phyloP scores from a whole-genome alignment of 805 yeast species.

The Candida patagonica region DNA sequence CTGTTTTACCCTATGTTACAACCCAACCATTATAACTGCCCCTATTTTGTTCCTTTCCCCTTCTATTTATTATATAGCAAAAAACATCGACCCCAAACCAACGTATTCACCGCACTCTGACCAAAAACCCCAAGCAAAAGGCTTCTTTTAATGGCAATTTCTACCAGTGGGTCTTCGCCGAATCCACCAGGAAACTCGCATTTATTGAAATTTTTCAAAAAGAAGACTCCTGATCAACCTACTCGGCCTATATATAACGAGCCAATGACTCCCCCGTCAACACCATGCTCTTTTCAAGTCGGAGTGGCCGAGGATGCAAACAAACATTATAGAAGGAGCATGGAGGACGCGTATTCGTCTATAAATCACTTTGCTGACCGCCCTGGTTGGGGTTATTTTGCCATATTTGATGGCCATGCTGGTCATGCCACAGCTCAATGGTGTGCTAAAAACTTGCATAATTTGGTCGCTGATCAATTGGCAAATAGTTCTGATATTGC shows the following conservation, averaged over 20 bases:
- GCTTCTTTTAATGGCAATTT: too few species aligned
- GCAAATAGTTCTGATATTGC: constrained; percentile 1
- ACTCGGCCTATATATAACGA: neutral
- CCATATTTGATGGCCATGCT: constrained; percentile 95
- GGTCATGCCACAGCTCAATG: constrained; percentile 88
- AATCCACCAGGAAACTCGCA: neutral
- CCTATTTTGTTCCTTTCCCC: too few species aligned
- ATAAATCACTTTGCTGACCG: constrained; percentile 84
- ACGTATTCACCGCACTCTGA: too few species aligned
- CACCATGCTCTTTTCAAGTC: constrained; percentile 44
- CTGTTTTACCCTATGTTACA: too few species aligned
- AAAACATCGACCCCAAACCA: too few species aligned
- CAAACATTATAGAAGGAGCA: constrained; percentile 66
- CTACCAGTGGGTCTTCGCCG: neutral
- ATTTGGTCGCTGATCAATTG: constrained; percentile 32
- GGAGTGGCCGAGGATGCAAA: constrained; percentile 92
- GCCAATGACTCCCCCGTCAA: neutral
- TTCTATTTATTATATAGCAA: too few species aligned
- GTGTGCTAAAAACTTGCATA: constrained; percentile 84
- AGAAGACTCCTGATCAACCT: constrained; percentile 5
- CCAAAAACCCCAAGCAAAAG: too few species aligned
- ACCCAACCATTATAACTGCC: too few species aligned
- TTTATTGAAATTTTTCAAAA: constrained; percentile 11
- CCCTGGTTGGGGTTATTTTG: constrained; percentile 87
- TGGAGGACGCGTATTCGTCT: constrained; percentile 95